Evolutionary conservation across 1,284 basidiomycete genomes (phyloP), one percentile per base, ranked within the genome.

Genomic region (Ganoderma boninense): DNA sequence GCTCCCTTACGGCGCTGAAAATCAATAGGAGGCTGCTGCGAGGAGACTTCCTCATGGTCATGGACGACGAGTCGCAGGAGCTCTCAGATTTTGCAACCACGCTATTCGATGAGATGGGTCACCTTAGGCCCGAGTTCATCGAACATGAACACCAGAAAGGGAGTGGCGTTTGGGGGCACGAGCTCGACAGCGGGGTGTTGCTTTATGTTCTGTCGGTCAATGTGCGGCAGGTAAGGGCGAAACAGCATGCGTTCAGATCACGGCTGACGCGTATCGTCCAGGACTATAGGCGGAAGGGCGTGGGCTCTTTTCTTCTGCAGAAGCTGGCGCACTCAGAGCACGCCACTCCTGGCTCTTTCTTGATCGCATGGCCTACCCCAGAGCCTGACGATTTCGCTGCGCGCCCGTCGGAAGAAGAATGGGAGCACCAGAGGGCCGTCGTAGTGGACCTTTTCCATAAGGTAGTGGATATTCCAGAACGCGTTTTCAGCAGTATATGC

Each of bases 11-110:
- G 16, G 64, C 54, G 13, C 29, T 66, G 49, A n/a, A 56, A 32
- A 66, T 71, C 46, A 32, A 67, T 62, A 62, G 70, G 20, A 29
- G n/a, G 16, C 29, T 14, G n/a, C 46, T 56, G 14, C 23, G 23
- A 10, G 71, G 65, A 26, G 40, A 71, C 2, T 81, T 81, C 60
- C 69, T 77, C 6, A 63, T 68, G 42, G 60, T 78, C 4, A 75
- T 80, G 76, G 79, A 82, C 60, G 77, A 70, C 18, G 73, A 80
- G 10, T 78, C 76, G n/a, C 56, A 76, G 8, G 80, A 82, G 42
- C 65, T 81, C 32, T 70, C 73, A 42, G 61, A 77, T 23, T 78
- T 82, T 43, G 74, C 77, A 35, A 62, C 70, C 2, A 71, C 42
- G 0, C 62, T 82, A 1, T 81, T 80, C 46, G 77, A 81, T 64